A percentile compares a stretch with the other conserved stretches of the same genome.
Evolutionary conservation across 2,329 filamentous ascomycete genomes (phyloP).

Genomic region (Xylaria sp.): DNA sequence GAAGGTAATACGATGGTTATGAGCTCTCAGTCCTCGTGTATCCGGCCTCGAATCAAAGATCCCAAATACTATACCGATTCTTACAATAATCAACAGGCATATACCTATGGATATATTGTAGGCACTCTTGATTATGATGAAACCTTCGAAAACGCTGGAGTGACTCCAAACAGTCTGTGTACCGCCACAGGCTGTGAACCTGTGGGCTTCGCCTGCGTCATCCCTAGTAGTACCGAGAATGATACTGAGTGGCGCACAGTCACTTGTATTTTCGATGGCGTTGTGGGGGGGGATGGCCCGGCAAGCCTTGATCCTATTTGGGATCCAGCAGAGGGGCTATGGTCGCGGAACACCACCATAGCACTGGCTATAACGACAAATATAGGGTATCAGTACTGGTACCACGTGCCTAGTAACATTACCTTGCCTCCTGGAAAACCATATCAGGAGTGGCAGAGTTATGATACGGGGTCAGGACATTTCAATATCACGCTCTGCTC

Average conservation of each 20-base stretch:
- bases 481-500: conserved; percentile 33
- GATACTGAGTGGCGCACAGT: conserved; percentile 9
- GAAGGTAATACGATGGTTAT: conserved; percentile 20
- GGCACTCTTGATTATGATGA: conserved; percentile 13
- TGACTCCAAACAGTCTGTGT: conserved; percentile 7
- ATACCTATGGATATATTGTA: neutral
- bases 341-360: conserved; percentile 5
- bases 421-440: conserved; percentile 4
- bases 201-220: neutral
- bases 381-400: conserved; percentile 11
- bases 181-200: neutral
- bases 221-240: neutral
- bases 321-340: conserved; percentile 11
- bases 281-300: no score
- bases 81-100: neutral
- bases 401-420: neutral
- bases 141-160: conserved; percentile 1
- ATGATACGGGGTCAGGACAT: neutral
- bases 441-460: conserved; percentile 33
- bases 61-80: no score
- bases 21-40: conserved; percentile 24
- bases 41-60: conserved; percentile 22
- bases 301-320: conserved; percentile 5
- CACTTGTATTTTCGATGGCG: neutral
- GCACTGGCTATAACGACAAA: conserved; percentile 12